These are phyloP conservation scores for Neofusicoccum kwambonambiense DNA, from an alignment of 2,329 filamentous ascomycete genomes.

Conservation along the genomic window DNA sequence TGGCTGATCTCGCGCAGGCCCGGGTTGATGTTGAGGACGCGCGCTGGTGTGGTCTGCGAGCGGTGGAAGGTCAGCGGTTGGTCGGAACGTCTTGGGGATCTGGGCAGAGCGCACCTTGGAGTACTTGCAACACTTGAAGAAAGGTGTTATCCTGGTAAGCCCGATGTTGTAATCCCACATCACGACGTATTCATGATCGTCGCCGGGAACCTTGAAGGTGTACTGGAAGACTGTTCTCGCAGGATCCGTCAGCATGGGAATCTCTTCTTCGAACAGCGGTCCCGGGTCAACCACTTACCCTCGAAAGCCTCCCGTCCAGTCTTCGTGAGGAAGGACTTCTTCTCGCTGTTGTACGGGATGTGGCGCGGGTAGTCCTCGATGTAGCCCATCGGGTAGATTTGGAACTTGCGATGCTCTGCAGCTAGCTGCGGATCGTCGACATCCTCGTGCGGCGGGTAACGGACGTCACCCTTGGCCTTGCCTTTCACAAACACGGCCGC, in stretches of 20 bases:
- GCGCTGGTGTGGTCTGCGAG: conserved; percentile 77
- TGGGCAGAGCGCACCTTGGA: conserved; percentile 65
- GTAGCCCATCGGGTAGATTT: conserved; percentile 64
- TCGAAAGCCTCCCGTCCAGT: conserved; percentile 87
- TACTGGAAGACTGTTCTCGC: conserved; percentile 71
- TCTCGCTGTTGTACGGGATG: conserved; percentile 92
- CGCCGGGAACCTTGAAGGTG: conserved; percentile 68
- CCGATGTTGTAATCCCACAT: conserved; percentile 99
- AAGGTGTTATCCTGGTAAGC: conserved; percentile 87
- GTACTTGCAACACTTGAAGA: conserved; percentile 89
- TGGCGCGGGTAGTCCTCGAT: conserved; percentile 58
- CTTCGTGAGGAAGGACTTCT: conserved; percentile 83
- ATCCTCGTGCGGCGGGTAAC: conserved; percentile 72
- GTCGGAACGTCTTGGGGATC: neutral
- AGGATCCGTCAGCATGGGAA: too few relatives aligned
- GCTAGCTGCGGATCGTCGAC: conserved; percentile 53
- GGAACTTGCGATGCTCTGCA: conserved; percentile 61
- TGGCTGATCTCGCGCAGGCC: conserved; percentile 87
- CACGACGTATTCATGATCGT: conserved; percentile 67
- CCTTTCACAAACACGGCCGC: conserved; percentile 61
- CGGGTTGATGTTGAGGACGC: conserved; percentile 67
- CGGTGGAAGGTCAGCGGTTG: conserved; percentile 21
- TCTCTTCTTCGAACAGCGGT: too few relatives aligned
- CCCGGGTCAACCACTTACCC: conserved; percentile 53
- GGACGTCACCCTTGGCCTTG: conserved; percentile 64